Conservation (phyloP, 1,284 basidiomycete species). For the Marasmius fiardii region DNA sequence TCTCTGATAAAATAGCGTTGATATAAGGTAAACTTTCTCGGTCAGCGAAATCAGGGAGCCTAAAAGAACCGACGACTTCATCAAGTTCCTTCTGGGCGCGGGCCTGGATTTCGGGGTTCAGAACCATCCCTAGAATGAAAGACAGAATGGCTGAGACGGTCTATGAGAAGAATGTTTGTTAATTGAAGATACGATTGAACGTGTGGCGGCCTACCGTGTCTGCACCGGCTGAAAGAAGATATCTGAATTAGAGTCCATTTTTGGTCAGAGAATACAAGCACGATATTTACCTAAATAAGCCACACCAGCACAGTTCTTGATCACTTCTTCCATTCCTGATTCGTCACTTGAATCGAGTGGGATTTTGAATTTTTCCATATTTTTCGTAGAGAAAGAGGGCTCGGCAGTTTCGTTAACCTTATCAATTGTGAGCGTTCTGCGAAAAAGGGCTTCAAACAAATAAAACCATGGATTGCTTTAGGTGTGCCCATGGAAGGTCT, state of each 20-base stretch:
- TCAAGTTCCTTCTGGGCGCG: slow-evolving; percentile 28
- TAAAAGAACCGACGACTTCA: no score
- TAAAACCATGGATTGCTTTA: not conserved
- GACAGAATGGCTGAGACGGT: slow-evolving; percentile 20
- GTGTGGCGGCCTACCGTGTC: not conserved
- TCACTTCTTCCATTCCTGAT: not conserved
- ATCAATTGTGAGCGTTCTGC: not conserved
- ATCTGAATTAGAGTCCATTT: no score
- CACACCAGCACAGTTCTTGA: no score
- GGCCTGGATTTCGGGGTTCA: slow-evolving; percentile 23
- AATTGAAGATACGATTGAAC: not conserved
- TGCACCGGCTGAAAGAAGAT: no score
- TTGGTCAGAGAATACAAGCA: not conserved
- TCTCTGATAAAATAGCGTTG: slow-evolving; percentile 22
- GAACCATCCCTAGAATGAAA: slow-evolving; percentile 25
- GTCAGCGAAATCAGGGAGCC: slow-evolving; percentile 33
- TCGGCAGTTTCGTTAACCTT: not conserved
- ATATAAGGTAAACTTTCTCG: slow-evolving; percentile 27
- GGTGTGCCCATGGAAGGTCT: not conserved
- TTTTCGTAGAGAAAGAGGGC: not conserved
- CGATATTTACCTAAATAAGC: not conserved
- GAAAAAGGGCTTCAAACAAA: not conserved
- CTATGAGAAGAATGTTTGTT: slow-evolving; percentile 6
- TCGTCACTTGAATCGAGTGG: not conserved
- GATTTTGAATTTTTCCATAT: not conserved